Base-by-base conservation (phyloP, 805 yeast genomes). In the Candida namnaoensis region DNA sequence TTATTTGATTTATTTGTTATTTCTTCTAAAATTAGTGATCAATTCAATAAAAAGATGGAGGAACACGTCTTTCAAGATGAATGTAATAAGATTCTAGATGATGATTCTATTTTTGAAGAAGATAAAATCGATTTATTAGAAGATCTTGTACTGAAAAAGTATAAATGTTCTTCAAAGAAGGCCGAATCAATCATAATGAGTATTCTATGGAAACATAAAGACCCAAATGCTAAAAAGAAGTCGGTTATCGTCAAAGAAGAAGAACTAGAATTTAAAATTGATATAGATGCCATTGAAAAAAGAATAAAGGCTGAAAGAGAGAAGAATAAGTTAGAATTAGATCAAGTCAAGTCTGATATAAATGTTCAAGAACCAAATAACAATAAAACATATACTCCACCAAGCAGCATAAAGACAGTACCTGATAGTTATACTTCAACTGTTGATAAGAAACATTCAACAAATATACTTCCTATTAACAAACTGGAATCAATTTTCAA, bases 171-270 rank as follows among this genome's bases (percentile, higher is more conserved):
- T 1, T 36, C 52, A 3, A 49, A 50, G 14, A 62, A 59, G 24
- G 41, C 51, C 6, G 72, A 68, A 42, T 50, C 64, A 40, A 47
- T 62, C 14, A 65, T 65, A 13, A 52, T 68, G 50, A 71, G 64
- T 40, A 60, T 68, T 10, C 44, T 68, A 42, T 64, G 71, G 69
- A 58, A 52, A 27, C 72, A 68, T 41, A 57, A 63, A 34, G 68
- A 63, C 23, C 60, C 61, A 6, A 51, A 47, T 15, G 35, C 45
- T 1, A 19, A 35, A 30, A 41, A 38, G 11, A 44, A 41, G 6
- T 46, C 54, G 1, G 47, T 49, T 25, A 52, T 60, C 2, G 50
- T 59, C 1, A 48, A 41, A 13, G 48, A 53, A 3, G 48, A 49
- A 12, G 48, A 50, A 1, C 38, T 47, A 8, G 44, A 45, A 30